phyloP scores from a whole-genome alignment of 805 yeast species.

The Saitoella complicata region DNA sequence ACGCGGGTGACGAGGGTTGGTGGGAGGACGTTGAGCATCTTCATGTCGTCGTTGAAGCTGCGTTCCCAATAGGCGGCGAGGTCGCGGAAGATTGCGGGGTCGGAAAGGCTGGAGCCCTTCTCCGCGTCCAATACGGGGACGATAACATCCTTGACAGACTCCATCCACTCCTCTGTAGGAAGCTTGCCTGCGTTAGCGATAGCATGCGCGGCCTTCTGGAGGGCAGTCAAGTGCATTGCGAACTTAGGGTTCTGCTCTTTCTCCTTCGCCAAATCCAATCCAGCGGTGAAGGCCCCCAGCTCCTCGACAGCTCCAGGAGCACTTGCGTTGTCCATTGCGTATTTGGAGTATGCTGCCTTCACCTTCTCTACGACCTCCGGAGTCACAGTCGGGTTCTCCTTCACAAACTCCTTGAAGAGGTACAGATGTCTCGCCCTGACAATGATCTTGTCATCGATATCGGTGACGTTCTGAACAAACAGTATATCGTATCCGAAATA shows the following conservation, averaged over 20 bases:
- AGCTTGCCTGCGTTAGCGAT: conserved; percentile 34
- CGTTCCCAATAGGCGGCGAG: conserved; percentile 84
- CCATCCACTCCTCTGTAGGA: conserved; percentile 27
- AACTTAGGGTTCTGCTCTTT: conserved; percentile 59
- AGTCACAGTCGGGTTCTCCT: conserved; percentile 19
- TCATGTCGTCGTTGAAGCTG: conserved; percentile 76
- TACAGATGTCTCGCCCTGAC: conserved; percentile 83
- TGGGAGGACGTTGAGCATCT: conserved; percentile 62
- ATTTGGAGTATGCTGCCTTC: conserved; percentile 30
- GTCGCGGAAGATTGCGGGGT: conserved; percentile 65
- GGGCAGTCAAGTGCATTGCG: conserved; percentile 66
- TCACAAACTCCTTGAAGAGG: conserved; percentile 47
- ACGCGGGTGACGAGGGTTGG: conserved; percentile 84
- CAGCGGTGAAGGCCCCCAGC: conserved; percentile 36
- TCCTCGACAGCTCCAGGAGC: conserved; percentile 16
- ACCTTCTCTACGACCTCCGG: conserved; percentile 26
- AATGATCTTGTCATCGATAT: conserved; percentile 93
- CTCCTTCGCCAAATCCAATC: conserved; percentile 34
- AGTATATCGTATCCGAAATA: conserved; percentile 79
- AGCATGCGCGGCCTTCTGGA: conserved; percentile 15
- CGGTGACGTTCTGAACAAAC: conserved; percentile 96
- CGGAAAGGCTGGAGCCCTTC: conserved; percentile 61
- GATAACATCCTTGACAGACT: conserved; percentile 52
- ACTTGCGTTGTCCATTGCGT: conserved; percentile 36
- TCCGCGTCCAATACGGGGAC: conserved; percentile 57